A percentile compares a stretch with the other conserved stretches of the same genome.
phyloP scores from a whole-genome alignment of 2,329 filamentous ascomycete genomes.

The Boeremia exigua region DNA sequence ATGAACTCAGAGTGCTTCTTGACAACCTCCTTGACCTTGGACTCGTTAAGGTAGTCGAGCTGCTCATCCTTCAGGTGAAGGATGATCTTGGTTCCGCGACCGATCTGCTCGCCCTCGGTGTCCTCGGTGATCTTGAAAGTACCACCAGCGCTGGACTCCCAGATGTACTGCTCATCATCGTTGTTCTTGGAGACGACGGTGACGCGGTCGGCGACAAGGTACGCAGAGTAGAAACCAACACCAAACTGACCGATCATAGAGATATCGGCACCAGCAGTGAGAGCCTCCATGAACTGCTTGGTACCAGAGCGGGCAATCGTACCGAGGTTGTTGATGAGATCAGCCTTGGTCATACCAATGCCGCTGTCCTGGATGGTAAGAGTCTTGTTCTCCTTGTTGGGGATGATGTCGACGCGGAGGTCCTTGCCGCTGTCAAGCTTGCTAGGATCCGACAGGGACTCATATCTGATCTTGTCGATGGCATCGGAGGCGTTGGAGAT shows the following conservation, averaged over 20 bases:
- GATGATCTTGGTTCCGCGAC: constrained; percentile 96
- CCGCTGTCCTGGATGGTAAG: constrained; percentile 96
- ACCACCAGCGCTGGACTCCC: constrained; percentile 96
- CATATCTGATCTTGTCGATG: constrained; percentile 99
- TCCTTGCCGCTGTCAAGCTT: constrained; percentile 98
- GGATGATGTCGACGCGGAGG: constrained; percentile 98
- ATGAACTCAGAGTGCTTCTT: constrained; percentile 99
- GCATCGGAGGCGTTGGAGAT: constrained; percentile 99
- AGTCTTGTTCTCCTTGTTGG: constrained; percentile 96
- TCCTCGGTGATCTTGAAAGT: constrained; percentile 94
- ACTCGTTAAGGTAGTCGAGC: constrained; percentile 96
- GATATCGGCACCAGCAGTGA: constrained; percentile 97
- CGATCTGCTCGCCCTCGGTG: constrained; percentile 87
- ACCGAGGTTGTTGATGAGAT: constrained; percentile 99
- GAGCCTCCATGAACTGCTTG: constrained; percentile 99
- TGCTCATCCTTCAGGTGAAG: constrained; percentile 99
- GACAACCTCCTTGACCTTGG: constrained; percentile 99
- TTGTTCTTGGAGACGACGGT: constrained; percentile 98
- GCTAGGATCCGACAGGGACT: constrained; percentile 93
- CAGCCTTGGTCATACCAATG: constrained; percentile 99
- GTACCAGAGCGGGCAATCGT: constrained; percentile 99
- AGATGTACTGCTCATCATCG: constrained; percentile 99
- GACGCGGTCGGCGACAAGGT: constrained; percentile 97
- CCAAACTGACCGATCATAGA: constrained; percentile 99
- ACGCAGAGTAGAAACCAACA: constrained; percentile 99